A percentile compares a stretch with the other conserved stretches of the same genome.
phyloP scores from a whole-genome alignment of 1,139 yeast genomes.

The Geotrichum bryndzae region DNA sequence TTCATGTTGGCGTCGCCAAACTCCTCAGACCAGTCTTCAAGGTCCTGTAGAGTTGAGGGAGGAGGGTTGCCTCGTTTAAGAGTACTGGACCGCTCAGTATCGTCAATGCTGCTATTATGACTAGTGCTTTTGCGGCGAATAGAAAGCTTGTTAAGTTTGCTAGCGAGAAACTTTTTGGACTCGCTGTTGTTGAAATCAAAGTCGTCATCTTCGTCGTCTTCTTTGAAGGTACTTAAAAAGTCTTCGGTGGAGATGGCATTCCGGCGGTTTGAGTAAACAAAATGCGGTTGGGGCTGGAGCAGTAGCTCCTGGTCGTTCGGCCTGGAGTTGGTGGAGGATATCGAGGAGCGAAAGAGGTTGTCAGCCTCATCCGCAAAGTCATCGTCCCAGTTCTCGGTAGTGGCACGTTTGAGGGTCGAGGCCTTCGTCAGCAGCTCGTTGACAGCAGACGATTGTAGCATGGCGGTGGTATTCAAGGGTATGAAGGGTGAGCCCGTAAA shows the following conservation, averaged over 20 bases:
- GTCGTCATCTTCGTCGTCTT: constrained; percentile 12
- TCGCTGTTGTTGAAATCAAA: constrained; percentile 5
- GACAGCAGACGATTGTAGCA: not conserved
- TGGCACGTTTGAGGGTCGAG: not conserved
- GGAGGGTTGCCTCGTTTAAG: not conserved
- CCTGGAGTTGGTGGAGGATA: constrained; percentile 5
- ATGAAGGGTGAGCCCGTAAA: too few species aligned
- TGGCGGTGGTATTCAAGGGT: too few species aligned
- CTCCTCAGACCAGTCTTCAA: not conserved
- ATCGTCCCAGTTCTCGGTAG: constrained; percentile 16
- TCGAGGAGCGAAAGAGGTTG: constrained; percentile 14
- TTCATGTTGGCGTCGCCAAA: too few species aligned
- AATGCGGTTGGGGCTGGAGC: not conserved
- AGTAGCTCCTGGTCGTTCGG: too few species aligned
- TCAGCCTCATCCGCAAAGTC: constrained; percentile 16
- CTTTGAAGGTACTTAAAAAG: constrained; percentile 12
- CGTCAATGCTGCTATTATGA: not conserved
- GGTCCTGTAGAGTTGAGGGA: not conserved
- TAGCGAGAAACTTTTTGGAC: not conserved
- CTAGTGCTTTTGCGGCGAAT: constrained; percentile 1
- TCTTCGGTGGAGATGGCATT: constrained; percentile 7
- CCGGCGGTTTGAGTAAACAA: not conserved
- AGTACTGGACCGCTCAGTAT: not conserved
- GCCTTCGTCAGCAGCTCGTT: constrained; percentile 11
- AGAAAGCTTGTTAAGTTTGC: not conserved